phyloP scores from a whole-genome alignment of 2,329 filamentous ascomycete genomes.

The Rasamsonia emersonii region DNA sequence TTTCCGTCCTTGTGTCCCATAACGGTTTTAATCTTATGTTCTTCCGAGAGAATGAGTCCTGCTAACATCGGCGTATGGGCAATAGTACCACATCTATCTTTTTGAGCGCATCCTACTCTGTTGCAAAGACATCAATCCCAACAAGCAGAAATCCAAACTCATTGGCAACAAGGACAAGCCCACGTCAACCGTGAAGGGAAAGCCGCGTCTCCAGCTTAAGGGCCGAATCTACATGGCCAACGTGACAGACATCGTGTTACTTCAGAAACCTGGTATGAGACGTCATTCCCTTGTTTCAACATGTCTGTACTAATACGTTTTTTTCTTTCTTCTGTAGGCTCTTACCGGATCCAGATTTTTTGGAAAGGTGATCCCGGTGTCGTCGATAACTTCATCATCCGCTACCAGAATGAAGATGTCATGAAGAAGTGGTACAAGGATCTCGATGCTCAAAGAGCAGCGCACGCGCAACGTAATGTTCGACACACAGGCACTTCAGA shows the following conservation, averaged over 20 bases:
- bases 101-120: conserved; percentile 93
- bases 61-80: conserved; percentile 9
- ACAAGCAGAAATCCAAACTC: conserved; percentile 64
- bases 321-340: conserved; percentile 46
- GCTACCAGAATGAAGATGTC: conserved; percentile 80
- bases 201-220: conserved; percentile 75
- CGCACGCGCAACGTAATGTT: conserved; percentile 47
- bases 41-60: conserved; percentile 2
- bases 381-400: conserved; percentile 93
- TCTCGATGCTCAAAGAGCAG: conserved; percentile 63
- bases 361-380: conserved; percentile 96
- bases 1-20: conserved; percentile 1
- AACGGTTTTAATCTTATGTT: background rate
- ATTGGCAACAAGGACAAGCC: conserved; percentile 61
- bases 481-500: conserved; percentile 48
- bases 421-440: conserved; percentile 88
- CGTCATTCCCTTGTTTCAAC: background rate
- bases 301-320: background rate
- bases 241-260: conserved; percentile 84
- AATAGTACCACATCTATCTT: conserved; percentile 90
- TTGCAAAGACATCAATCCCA: conserved; percentile 87
- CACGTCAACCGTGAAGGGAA: conserved; percentile 61
- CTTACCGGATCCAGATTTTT: conserved; percentile 93
- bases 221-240: conserved; percentile 99
- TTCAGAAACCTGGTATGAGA: conserved; percentile 72